phyloP scores from a whole-genome alignment of 2,329 filamentous ascomycete species.

The Mycocentrospora acerina region DNA sequence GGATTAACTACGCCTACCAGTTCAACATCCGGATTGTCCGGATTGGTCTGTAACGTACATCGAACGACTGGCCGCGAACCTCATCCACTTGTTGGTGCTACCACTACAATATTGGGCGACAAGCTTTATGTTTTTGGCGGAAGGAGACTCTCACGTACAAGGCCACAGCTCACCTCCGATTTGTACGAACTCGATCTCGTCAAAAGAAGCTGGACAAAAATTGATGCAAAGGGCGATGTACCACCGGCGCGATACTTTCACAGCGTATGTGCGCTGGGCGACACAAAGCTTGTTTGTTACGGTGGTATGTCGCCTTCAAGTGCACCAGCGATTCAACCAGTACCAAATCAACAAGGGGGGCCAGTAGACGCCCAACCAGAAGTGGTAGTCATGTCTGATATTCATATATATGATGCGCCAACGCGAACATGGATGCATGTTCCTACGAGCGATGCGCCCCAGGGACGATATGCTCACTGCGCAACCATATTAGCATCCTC shows the following conservation, averaged over 20 bases:
- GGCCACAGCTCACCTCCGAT: constrained; percentile 83
- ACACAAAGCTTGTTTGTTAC: constrained; percentile 96
- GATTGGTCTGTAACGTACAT: constrained; percentile 68
- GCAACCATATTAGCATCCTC: constrained; percentile 88
- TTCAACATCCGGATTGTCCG: constrained; percentile 63
- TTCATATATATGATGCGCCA: constrained; percentile 89
- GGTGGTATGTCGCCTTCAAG: constrained; percentile 91
- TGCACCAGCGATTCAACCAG: constrained; percentile 42
- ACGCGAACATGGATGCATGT: constrained; percentile 84
- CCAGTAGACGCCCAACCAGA: constrained; percentile 71
- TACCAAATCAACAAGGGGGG: constrained; percentile 38
- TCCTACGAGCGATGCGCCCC: constrained; percentile 75
- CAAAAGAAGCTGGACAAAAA: constrained; percentile 86
- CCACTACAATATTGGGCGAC: constrained; percentile 91
- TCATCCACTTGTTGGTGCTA: constrained; percentile 87
- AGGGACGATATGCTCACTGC: constrained; percentile 95
- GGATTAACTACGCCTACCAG: constrained; percentile 42
- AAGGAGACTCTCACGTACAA: constrained; percentile 78
- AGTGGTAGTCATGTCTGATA: constrained; percentile 96
- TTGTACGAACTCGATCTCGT: constrained; percentile 93
- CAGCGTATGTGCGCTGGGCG: constrained; percentile 88
- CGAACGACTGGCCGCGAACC: constrained; percentile 90
- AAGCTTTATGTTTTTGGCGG: constrained; percentile 97
- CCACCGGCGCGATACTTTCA: constrained; percentile 95
- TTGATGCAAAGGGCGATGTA: constrained; percentile 80